phyloP scores from a whole-genome alignment of 129 eudicot genomes.

The Solidago caesia region DNA sequence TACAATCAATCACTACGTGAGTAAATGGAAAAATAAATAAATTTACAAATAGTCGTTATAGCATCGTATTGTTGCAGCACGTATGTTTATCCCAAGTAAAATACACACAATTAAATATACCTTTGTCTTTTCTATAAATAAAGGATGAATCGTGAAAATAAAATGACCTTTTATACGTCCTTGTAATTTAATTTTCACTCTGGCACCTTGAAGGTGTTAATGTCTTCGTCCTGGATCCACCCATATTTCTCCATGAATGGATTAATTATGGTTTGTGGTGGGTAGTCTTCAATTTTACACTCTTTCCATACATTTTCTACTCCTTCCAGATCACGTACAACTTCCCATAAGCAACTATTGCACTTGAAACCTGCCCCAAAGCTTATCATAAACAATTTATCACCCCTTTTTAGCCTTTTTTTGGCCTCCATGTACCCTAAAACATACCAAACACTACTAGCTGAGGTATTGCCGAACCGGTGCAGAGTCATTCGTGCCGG shows the following conservation, averaged over 20 bases:
- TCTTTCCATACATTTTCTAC: constrained; percentile 50
- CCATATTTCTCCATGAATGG: constrained; percentile 53
- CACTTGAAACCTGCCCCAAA: constrained; percentile 60
- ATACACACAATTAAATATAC: background rate
- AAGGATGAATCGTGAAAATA: constrained; percentile 8
- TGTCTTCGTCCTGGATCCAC: constrained; percentile 51
- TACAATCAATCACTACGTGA: too few species aligned
- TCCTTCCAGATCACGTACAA: constrained; percentile 51
- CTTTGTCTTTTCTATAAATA: constrained; percentile 15
- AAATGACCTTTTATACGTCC: constrained; percentile 12
- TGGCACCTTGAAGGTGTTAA: constrained; percentile 39
- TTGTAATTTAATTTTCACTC: constrained; percentile 25
- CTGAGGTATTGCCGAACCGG: constrained; percentile 55
- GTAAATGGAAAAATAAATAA: too few species aligned
- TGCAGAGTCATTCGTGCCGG: constrained; percentile 56
- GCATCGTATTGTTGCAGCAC: too few species aligned
- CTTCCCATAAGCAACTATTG: constrained; percentile 52
- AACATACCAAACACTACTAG: constrained; percentile 58
- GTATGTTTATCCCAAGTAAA: background rate
- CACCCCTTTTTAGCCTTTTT: constrained; percentile 46
- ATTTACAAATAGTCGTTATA: too few species aligned
- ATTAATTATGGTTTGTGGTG: constrained; percentile 36
- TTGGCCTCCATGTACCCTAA: constrained; percentile 60
- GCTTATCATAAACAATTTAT: constrained; percentile 46
- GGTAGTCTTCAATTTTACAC: constrained; percentile 39